phyloP scores from a whole-genome alignment of 306 rosid genomes.

The Carpinus viminea region DNA sequence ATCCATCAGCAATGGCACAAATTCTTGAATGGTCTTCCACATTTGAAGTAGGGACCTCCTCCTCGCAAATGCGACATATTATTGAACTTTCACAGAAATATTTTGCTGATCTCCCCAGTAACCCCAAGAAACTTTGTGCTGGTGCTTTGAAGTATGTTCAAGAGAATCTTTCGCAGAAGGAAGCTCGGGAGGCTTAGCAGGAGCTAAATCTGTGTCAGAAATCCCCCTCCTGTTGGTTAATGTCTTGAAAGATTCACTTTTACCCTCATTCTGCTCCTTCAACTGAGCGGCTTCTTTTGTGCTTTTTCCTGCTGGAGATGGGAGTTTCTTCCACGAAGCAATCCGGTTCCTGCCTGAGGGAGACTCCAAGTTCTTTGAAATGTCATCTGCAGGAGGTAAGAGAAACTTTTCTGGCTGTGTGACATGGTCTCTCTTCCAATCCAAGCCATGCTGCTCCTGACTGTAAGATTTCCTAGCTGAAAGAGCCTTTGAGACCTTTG shows the following conservation, averaged over 20 bases:
- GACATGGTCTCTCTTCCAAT: constrained; percentile 65
- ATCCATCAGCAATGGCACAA: constrained; percentile 94
- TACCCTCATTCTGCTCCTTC: constrained; percentile 64
- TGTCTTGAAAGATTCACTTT: constrained; percentile 54
- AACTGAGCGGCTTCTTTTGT: constrained; percentile 52
- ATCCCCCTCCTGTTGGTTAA: constrained; percentile 45
- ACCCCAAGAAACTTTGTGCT: constrained; percentile 87
- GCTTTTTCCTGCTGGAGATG: constrained; percentile 59
- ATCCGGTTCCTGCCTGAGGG: constrained; percentile 65
- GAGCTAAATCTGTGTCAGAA: constrained; percentile 55
- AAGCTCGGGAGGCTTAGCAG: constrained; percentile 65
- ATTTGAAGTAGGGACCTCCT: constrained; percentile 84
- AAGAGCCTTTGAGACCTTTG: constrained; percentile 55
- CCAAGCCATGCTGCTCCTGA: constrained; percentile 74
- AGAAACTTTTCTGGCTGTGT: constrained; percentile 39
- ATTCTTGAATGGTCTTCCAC: constrained; percentile 97
- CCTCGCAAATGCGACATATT: constrained; percentile 99
- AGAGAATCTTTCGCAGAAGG: constrained; percentile 65
- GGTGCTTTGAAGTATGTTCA: constrained; percentile 84
- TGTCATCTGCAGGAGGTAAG: constrained; percentile 43
- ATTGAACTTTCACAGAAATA: constrained; percentile 71
- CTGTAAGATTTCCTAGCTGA: constrained; percentile 81
- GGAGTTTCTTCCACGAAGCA: constrained; percentile 91
- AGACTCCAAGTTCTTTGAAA: constrained; percentile 54
- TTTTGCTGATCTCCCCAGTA: constrained; percentile 81